These are phyloP conservation scores for Paraphaeosphaeria sporulosa DNA, from an alignment of 2,329 filamentous ascomycete genomes.

Conservation along the genomic window DNA sequence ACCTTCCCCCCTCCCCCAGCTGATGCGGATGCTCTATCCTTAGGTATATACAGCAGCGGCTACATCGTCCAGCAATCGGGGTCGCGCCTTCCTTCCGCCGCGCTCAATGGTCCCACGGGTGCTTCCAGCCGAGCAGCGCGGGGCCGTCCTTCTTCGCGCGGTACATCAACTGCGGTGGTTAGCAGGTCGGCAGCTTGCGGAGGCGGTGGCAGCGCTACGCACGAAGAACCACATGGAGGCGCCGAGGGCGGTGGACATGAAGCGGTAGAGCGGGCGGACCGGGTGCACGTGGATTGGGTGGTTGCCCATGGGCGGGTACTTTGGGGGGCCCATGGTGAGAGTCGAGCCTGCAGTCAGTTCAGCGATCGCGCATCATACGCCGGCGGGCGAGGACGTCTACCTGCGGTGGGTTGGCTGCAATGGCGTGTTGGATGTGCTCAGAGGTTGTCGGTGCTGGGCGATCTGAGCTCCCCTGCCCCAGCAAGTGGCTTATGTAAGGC, in stretches of 20 bases:
- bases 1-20: neutral
- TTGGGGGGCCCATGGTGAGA: constrained; percentile 48
- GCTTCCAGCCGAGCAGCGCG: constrained; percentile 88
- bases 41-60: constrained; percentile 4
- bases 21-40: neutral
- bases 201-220: constrained; percentile 51
- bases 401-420: constrained; percentile 37
- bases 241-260: constrained; percentile 84
- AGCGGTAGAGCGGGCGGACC: constrained; percentile 76
- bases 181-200: constrained; percentile 20
- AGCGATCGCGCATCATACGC: constrained; percentile 9
- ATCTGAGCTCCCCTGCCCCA: constrained; percentile 1
- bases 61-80: neutral
- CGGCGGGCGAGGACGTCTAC: constrained; percentile 18
- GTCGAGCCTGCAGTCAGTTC: constrained; percentile 28
- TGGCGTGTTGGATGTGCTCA: constrained; percentile 28
- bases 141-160: constrained; percentile 96
- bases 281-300: constrained; percentile 68
- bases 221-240: constrained; percentile 99
- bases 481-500: no score
- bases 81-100: constrained; percentile 6
- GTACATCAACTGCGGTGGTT: constrained; percentile 79
- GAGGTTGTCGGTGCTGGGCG: constrained; percentile 28
- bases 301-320: constrained; percentile 48
- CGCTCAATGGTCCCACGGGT: constrained; percentile 62